Evolutionary conservation across 2,329 filamentous ascomycete species (phyloP).

Genomic region (Aureobasidium sp.): DNA sequence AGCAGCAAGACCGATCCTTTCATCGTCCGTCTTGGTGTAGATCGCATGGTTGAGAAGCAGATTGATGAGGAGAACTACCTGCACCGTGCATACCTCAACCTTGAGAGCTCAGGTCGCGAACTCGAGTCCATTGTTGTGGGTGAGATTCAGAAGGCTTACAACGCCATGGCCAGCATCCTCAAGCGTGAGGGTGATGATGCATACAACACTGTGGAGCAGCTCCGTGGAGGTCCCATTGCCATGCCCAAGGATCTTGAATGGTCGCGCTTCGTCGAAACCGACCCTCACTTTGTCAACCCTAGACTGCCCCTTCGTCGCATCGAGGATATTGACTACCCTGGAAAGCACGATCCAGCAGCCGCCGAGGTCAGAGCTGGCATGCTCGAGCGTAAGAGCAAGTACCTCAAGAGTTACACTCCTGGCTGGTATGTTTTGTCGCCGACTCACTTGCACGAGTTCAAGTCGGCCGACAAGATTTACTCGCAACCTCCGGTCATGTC

Average conservation of each 20-base stretch:
- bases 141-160: conserved; percentile 97
- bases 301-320: conserved; percentile 68
- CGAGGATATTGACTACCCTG: conserved; percentile 84
- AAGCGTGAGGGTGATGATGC: conserved; percentile 84
- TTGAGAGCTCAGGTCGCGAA: conserved; percentile 89
- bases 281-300: conserved; percentile 83
- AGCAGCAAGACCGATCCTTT: conserved; percentile 89
- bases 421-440: conserved; percentile 97
- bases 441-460: conserved; percentile 97
- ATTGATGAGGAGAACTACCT: conserved; percentile 97
- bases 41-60: conserved; percentile 84
- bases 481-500: conserved; percentile 91
- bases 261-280: conserved; percentile 70
- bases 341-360: conserved; percentile 75
- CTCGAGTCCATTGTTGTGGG: conserved; percentile 94
- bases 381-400: conserved; percentile 96
- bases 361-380: conserved; percentile 84
- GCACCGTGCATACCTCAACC: conserved; percentile 82
- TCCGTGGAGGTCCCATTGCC: conserved; percentile 77
- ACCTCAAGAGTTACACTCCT: conserved; percentile 92
- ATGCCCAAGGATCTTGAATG: conserved; percentile 95
- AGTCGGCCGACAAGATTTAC: conserved; percentile 83
- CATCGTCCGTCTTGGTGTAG: conserved; percentile 75
- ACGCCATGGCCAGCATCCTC: conserved; percentile 82
- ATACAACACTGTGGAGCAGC: conserved; percentile 68